Evolutionary conservation across 2,329 filamentous ascomycete genomes (phyloP), one percentile per base, ranked within the genome.

Genomic region (Knufia fluminis): DNA sequence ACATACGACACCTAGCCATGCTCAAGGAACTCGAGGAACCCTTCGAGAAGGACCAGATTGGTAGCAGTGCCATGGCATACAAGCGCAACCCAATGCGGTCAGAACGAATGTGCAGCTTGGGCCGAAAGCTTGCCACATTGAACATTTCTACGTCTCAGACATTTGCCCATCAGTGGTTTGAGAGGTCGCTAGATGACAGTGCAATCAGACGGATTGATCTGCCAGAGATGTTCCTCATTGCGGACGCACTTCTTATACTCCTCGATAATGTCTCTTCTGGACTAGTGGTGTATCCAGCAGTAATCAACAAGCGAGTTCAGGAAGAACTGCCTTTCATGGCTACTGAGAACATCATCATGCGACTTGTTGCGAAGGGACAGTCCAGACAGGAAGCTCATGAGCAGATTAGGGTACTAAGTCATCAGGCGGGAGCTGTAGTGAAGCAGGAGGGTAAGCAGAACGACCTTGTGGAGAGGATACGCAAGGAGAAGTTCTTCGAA

Each of bases 291-390:
- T 95, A 94, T 67, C 86, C 86, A 20, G 76, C 78, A 50, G 74
- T 81, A 49, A 87, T 94, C 63, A 72, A 75, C 52, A 73, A 76
- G 51, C 81, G 77, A 54, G 73, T 94, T 40, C 76, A 81, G 58
- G 77, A 82, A 54, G 86, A 94, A 68, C 77, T 96, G 12, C 90
- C 90, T 1, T 94, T 95, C 69, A 94, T 91, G 84, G 77, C 81
- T 6, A 89, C 82, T 6, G 75, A 76, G 60, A 72, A 77, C 57
- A 82, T 89, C 63, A 86, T 90, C 64, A 89, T 94, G 86, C 80
- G 79, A 57, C 74, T 91, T 49, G 79, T 83, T 23, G 78, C 80
- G 50, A 77, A 82, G 61, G 86, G 86, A 26, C 76, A 73, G 23
- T 85, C 79, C 8, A 73, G 88, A 45, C 87, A 94, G 64, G 86